Base-by-base conservation (phyloP, 495 filamentous ascomycete genomes). In the Penicillium ochrochloron region DNA sequence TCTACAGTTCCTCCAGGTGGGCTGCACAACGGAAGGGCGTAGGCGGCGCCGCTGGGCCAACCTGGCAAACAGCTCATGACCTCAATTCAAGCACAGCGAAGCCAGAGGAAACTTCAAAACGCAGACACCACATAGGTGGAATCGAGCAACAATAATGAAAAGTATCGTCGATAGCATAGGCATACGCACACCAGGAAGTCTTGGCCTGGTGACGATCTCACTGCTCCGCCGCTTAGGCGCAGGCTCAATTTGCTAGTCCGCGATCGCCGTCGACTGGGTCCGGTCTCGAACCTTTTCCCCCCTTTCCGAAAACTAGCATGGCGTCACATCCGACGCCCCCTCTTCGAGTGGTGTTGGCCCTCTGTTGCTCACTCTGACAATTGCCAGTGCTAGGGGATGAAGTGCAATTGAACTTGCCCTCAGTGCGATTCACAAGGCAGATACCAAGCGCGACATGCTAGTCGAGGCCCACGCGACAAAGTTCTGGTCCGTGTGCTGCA, bases 251-350 rank as follows among this genome's bases (percentile, higher is more conserved):
- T 54, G 62, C 51, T 54, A 54, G 51, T 34, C 31, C 29, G 31
- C 60, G 60, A 66, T 69, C 66, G 57, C 46, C 55, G 48, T 37
- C 33, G 41, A 57, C 37, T 41, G 59, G 61, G 21, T 35, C 61
- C 57, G 37, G 42, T 62, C 62, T 68, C 48, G 59, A 68, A 41
- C 27, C 54, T 25, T 68, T 59, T 61, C 46, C 53, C 33, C 52
- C 25, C 37, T 37, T 46, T 35, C 44, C 33, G 42, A 63, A 42
- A 14, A 31, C 25, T 17, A 54, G 27, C 29, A 37, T 37, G 60
- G 37, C 60, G 50, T 62, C 61, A 59, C 55, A 44, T 15, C 44
- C 29, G 41, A 37, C 25, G 21, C 52, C 14, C 14, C n/a, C 46
- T 12, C 27, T 34, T 29, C 14, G 11, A 8, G 3, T 42, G 42